These are phyloP conservation scores for Caulochytrium protostelioides DNA, from an alignment of 371 early-diverging fungal species.

Conservation along the genomic window DNA sequence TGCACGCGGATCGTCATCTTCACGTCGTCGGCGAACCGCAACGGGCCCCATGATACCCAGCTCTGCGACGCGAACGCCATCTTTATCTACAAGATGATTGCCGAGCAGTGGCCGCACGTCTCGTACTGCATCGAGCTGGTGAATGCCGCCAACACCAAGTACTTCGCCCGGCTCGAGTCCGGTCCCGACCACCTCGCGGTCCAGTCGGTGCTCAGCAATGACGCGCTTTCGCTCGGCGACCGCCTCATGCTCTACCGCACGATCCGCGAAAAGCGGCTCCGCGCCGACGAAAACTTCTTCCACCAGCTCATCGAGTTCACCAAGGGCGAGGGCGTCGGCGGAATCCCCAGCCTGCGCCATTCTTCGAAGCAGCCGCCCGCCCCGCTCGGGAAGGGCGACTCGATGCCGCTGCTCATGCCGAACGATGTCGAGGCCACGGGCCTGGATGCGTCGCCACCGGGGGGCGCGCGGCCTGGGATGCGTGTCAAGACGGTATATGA, in stretches of 20 bases:
- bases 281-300: constrained; percentile 7
- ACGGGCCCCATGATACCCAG: constrained; percentile 1
- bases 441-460: no score
- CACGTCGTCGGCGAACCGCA: constrained; percentile 7
- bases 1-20: constrained; percentile 18
- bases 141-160: constrained; percentile 17
- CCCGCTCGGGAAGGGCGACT: no score
- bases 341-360: no score
- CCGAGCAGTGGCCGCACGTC: constrained; percentile 20
- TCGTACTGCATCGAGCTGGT: constrained; percentile 18
- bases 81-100: constrained; percentile 20
- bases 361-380: no score
- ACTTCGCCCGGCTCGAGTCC: constrained; percentile 13
- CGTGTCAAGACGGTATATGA: no score
- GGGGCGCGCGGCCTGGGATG: no score
- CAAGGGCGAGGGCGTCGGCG: constrained; percentile 2
- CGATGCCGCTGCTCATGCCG: no score
- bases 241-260: constrained; percentile 15
- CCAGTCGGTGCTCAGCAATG: constrained; percentile 20
- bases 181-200: constrained; percentile 16
- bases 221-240: constrained; percentile 14
- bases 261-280: constrained; percentile 10
- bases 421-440: no score
- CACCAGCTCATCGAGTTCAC: constrained; percentile 7
- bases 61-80: constrained; percentile 17